A percentile compares a stretch with the other conserved stretches of the same genome.
Evolutionary conservation across 1,139 yeast genomes (phyloP).

Genomic region (Hyphopichia buzzinii): DNA sequence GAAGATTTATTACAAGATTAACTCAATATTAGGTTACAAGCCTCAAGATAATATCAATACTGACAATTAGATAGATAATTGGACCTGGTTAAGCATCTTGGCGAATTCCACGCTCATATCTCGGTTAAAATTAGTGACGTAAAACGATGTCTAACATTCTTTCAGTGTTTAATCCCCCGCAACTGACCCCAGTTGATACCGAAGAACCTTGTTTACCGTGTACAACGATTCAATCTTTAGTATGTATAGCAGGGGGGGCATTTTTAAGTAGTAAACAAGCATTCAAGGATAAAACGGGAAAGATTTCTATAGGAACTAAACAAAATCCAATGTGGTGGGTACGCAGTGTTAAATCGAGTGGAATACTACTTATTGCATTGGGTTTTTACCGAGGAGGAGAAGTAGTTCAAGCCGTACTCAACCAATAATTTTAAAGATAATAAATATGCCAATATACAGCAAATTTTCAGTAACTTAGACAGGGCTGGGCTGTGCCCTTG

Average conservation of each 20-base stretch:
- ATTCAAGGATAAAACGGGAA: conserved; percentile 24
- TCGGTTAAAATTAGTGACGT: not conserved
- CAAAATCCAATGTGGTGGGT: conserved; percentile 48
- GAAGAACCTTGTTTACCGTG: conserved; percentile 38
- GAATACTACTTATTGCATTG: conserved; percentile 34
- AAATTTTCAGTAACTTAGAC: not conserved
- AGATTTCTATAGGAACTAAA: conserved; percentile 25
- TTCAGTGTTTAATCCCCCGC: conserved; percentile 38
- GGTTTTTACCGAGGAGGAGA: conserved; percentile 40
- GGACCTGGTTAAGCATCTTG: too few relatives aligned
- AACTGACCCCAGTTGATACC: conserved; percentile 23
- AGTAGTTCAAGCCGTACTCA: too few relatives aligned
- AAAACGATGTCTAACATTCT: conserved; percentile 31
- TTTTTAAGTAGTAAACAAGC: conserved; percentile 30
- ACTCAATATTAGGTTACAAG: too few relatives aligned
- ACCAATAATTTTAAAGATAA: too few relatives aligned
- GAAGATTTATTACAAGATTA: too few relatives aligned
- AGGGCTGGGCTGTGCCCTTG: not conserved
- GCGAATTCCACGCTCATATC: too few relatives aligned
- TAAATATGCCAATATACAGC: not conserved
- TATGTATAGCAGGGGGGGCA: conserved; percentile 34
- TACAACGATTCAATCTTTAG: conserved; percentile 37
- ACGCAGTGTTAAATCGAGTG: conserved; percentile 30
- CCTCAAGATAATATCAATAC: too few relatives aligned
- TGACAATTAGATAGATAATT: too few relatives aligned